Evolutionary conservation across 257 asterid species (phyloP).

Genomic region (Cinchona pubescens): DNA sequence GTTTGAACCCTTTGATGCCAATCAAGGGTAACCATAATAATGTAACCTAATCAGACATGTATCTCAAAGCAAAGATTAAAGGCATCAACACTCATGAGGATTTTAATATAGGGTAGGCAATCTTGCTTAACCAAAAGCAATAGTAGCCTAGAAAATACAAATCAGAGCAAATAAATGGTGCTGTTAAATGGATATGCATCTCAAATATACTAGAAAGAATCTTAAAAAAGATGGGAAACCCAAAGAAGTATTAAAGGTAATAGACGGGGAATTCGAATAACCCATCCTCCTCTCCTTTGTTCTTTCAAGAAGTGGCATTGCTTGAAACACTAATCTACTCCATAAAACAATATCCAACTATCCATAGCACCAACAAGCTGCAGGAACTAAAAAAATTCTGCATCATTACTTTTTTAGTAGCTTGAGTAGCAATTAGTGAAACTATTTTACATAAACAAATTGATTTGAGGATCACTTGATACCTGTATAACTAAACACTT

Average conservation of each 20-base stretch:
- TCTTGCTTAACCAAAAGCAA: background rate
- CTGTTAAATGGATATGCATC: background rate
- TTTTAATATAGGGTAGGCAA: too few species aligned
- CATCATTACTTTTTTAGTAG: background rate
- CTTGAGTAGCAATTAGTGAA: background rate
- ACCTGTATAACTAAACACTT: background rate
- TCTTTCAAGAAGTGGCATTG: background rate
- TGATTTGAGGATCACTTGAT: background rate
- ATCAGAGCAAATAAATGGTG: background rate
- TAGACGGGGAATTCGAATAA: background rate
- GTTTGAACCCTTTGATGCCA: background rate
- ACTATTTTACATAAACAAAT: background rate
- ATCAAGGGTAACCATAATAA: background rate
- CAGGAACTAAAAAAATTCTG: background rate
- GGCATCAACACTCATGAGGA: background rate
- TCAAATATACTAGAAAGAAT: background rate
- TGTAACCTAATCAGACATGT: background rate
- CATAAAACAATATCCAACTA: background rate
- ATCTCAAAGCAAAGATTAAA: background rate
- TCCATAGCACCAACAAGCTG: background rate
- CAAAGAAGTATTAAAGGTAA: background rate
- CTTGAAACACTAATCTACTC: background rate
- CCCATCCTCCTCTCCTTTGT: background rate
- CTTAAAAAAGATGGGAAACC: background rate
- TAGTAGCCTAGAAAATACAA: background rate